These are phyloP conservation scores for Platanus orientalis DNA, from an alignment of 164 flowering plant species.

Conservation along the genomic window DNA sequence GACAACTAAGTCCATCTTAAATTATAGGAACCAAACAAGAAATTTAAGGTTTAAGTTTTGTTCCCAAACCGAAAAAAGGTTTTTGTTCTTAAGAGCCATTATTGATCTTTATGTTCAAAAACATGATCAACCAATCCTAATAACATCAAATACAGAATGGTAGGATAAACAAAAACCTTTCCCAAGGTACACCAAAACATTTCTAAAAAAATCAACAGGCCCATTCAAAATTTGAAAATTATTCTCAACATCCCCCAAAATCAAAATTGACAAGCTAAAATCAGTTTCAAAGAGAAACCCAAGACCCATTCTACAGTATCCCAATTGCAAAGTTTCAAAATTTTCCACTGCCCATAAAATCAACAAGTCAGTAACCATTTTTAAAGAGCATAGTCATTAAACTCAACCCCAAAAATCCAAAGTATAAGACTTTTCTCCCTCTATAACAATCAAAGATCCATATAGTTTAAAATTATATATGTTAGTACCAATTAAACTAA, in stretches of 20 bases:
- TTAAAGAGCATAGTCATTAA: too few species aligned
- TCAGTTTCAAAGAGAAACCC: neutral
- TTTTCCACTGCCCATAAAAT: neutral
- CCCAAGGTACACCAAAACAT: too few species aligned
- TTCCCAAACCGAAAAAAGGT: too few species aligned
- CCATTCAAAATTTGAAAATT: neutral
- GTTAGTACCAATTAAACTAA: neutral
- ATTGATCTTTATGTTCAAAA: neutral
- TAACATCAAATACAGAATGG: too few species aligned
- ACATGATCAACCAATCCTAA: neutral
- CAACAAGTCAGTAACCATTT: neutral
- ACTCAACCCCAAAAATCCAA: neutral
- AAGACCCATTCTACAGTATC: neutral
- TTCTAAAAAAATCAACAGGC: neutral
- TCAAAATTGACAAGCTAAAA: neutral
- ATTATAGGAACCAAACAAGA: neutral
- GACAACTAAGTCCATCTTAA: neutral
- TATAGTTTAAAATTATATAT: neutral
- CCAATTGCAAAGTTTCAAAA: neutral
- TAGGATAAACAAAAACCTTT: neutral
- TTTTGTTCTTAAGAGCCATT: neutral
- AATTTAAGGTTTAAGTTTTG: too few species aligned
- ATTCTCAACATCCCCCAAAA: too few species aligned
- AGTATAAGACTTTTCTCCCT: neutral
- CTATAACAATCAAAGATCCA: neutral